Percentiles rank a stretch among this genome's conserved stretches.
These are phyloP conservation scores for Microsporum ferrugineum DNA, from an alignment of 2,329 filamentous ascomycete species.

Conservation along the genomic window DNA sequence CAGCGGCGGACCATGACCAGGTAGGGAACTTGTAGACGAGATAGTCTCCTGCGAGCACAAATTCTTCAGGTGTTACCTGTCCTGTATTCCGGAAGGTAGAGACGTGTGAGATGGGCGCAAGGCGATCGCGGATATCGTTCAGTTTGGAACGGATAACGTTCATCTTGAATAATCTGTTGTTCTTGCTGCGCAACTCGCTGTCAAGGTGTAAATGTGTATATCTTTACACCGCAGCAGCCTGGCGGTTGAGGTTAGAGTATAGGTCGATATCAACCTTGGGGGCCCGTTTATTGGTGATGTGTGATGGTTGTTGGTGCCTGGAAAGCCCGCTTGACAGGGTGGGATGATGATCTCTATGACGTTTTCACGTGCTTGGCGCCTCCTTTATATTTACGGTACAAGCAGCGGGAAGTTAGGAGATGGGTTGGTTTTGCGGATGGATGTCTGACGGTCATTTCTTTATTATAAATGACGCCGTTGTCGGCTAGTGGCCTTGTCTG, in stretches of 20 bases:
- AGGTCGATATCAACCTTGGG: background rate
- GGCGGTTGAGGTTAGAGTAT: background rate
- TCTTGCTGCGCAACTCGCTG: background rate
- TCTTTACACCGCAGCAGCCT: background rate
- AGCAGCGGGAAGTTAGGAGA: no score
- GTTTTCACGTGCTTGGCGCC: background rate
- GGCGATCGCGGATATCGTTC: constrained; percentile 81
- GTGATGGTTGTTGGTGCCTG: background rate
- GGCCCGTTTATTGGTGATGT: background rate
- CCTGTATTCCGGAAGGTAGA: constrained; percentile 90
- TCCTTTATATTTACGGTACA: background rate
- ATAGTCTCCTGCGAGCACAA: constrained; percentile 89
- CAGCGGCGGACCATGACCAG: constrained; percentile 91
- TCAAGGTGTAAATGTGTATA: background rate
- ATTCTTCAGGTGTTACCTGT: constrained; percentile 95
- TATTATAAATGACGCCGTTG: background rate
- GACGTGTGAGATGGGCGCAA: constrained; percentile 76
- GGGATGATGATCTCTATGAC: constrained; percentile 3
- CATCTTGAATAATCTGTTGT: constrained; percentile 45
- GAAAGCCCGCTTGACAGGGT: background rate
- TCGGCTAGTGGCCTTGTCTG: background rate
- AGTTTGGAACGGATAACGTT: constrained; percentile 87
- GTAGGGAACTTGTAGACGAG: constrained; percentile 98
- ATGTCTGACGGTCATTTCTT: background rate
- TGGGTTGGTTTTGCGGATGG: no score